A percentile compares a stretch with the other conserved stretches of the same genome.
Evolutionary conservation across 306 rosid genomes (phyloP).

Genomic region (Malus sylvestris): DNA sequence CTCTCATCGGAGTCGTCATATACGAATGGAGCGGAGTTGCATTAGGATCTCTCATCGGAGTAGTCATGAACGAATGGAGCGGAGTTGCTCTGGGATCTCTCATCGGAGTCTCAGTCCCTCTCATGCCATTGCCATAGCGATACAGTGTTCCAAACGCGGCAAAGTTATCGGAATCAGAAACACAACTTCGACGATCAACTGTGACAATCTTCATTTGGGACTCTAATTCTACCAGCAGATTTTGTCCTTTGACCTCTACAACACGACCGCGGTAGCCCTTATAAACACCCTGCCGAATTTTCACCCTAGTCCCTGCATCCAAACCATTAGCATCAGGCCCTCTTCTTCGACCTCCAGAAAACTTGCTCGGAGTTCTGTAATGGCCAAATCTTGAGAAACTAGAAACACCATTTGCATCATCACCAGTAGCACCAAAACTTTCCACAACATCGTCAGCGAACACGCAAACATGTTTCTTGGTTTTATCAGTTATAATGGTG

Average conservation of each 20-base stretch:
- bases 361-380: constrained; percentile 50
- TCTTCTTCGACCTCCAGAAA: constrained; percentile 67
- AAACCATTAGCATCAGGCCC: constrained; percentile 57
- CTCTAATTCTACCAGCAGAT: constrained; percentile 47
- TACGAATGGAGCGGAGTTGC: constrained; percentile 72
- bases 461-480: constrained; percentile 82
- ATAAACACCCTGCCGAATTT: constrained; percentile 71
- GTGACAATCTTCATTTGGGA: constrained; percentile 90
- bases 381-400: constrained; percentile 39
- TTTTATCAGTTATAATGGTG: constrained; percentile 76
- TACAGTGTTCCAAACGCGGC: constrained; percentile 47
- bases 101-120: constrained; percentile 42
- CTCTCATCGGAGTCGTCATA: constrained; percentile 88
- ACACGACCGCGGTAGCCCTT: constrained; percentile 90
- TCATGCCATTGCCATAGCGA: constrained; percentile 54
- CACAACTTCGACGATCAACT: constrained; percentile 55
- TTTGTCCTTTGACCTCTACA: constrained; percentile 64
- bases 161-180: constrained; percentile 49
- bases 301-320: constrained; percentile 60
- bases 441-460: constrained; percentile 95
- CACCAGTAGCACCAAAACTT: constrained; percentile 38
- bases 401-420: constrained; percentile 33
- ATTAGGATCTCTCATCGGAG: constrained; percentile 85
- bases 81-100: constrained; percentile 82
- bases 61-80: constrained; percentile 69